Evolutionary conservation across 2,329 filamentous ascomycete genomes (phyloP).

Genomic region (Neofusicoccum cordaticola): DNA sequence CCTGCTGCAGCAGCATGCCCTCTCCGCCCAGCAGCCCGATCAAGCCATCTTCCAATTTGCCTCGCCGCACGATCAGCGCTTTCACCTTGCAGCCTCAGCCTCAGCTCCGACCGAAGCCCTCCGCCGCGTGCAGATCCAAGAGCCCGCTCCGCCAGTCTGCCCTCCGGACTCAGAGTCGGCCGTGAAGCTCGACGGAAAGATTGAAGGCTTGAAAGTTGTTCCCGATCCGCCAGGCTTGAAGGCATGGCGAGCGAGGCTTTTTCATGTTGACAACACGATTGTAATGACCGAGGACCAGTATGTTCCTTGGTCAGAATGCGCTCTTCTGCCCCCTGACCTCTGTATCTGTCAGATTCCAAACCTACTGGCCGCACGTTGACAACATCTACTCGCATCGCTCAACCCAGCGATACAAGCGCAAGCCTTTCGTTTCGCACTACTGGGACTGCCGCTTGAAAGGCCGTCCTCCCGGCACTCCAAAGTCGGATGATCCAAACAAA

Average conservation of each 20-base stretch:
- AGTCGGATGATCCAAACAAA: constrained; percentile 75
- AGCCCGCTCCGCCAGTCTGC: not conserved
- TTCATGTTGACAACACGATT: constrained; percentile 71
- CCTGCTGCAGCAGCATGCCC: constrained; percentile 31
- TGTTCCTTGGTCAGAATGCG: constrained; percentile 24
- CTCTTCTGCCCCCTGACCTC: not conserved
- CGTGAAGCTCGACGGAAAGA: constrained; percentile 50
- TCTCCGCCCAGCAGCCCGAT: constrained; percentile 20
- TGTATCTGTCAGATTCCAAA: constrained; percentile 60
- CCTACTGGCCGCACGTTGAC: constrained; percentile 79
- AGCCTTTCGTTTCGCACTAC: constrained; percentile 79
- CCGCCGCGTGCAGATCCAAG: not conserved
- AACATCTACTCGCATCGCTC: constrained; percentile 83
- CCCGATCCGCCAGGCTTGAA: constrained; percentile 65
- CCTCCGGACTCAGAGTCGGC: not conserved
- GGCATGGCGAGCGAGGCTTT: constrained; percentile 69
- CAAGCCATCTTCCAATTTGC: constrained; percentile 21
- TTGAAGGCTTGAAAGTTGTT: constrained; percentile 55
- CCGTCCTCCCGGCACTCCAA: constrained; percentile 72
- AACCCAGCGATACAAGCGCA: constrained; percentile 76
- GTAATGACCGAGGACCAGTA: constrained; percentile 72
- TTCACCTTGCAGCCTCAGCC: not conserved
- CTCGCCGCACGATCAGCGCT: constrained; percentile 19
- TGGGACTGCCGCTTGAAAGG: constrained; percentile 83
- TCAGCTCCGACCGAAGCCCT: not conserved